Evolutionary conservation across 2,329 filamentous ascomycete genomes (phyloP), one percentile per base, ranked within the genome.

Genomic region (Parascedosporium putredinis): DNA sequence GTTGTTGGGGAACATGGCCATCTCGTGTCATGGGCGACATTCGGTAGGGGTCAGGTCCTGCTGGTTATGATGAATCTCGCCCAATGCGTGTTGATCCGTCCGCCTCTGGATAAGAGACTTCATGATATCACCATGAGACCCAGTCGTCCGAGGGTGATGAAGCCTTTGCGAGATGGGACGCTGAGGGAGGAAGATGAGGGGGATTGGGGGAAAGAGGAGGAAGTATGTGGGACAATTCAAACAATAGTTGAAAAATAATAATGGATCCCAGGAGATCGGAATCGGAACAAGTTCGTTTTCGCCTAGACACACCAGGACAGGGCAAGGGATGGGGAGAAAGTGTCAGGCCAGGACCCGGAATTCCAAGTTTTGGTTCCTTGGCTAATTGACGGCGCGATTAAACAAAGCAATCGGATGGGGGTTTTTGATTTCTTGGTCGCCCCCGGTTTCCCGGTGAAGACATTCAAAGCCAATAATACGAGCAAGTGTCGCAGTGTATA

Each of bases 61-160:
- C 51, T 73, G 72, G 59, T 81, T 81, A 51, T 76, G 71, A 51
- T 76, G 75, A 40, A 80, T 69, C 60, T 82, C 79, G 45, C 71
- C 71, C 14, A 82, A 66, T 49, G 77, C 73, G 22, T 25, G 29
- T 69, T 62, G 5, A 69, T 49, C 40, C 23, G 47, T 42, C 25
- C 34, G 36, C 16, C 34, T 38, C 24, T 49, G 47, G 36, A 42
- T 42, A 25, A 49, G 34, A 36, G 47, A 49, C 36, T 49, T 49
- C 47, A 49, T 49, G 10, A 36, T 49, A 43, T 25, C 33, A 43
- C 24, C 47, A 42, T n/a, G n/a, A n/a, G n/a, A n/a, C n/a, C n/a
- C n/a, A n/a, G n/a, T n/a, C n/a, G n/a, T n/a, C n/a, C n/a, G n/a
- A n/a, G n/a, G n/a, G n/a, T n/a, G n/a, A n/a, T n/a, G n/a, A n/a